These are phyloP conservation scores for Orbilia blumenaviensis DNA, from an alignment of 2,329 filamentous ascomycete species.

Conservation along the genomic window DNA sequence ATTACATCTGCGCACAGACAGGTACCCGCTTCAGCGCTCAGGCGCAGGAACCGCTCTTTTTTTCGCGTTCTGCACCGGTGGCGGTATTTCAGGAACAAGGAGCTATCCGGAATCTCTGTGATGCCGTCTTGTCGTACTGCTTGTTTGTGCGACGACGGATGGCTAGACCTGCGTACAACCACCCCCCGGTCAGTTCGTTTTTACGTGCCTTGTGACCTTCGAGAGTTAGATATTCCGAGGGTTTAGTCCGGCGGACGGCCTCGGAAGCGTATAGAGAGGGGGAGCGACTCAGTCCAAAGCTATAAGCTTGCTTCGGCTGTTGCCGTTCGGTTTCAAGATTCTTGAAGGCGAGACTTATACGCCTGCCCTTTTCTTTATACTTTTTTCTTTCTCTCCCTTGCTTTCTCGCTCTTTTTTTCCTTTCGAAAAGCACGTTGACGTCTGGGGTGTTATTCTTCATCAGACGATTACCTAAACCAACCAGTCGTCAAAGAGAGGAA, in stretches of 20 bases:
- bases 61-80: too few species aligned
- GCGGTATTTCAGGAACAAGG: not conserved
- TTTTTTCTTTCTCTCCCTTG: not conserved
- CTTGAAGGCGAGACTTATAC: not conserved
- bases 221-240: not conserved
- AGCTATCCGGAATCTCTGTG: constrained; percentile 5
- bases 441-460: not conserved
- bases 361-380: not conserved
- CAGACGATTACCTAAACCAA: constrained; percentile 6
- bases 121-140: not conserved
- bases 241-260: not conserved
- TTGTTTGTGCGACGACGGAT: constrained; percentile 32
- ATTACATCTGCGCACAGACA: constrained; percentile 49
- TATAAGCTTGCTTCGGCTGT: not conserved
- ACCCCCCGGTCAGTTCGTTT: not conserved
- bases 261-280: not conserved
- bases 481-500: not conserved
- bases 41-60: constrained; percentile 23
- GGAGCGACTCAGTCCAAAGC: not conserved
- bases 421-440: too few species aligned
- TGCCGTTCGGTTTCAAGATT: constrained; percentile 4
- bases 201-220: not conserved
- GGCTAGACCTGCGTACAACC: constrained; percentile 7
- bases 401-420: too few species aligned
- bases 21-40: constrained; percentile 49